These are phyloP conservation scores for Pelargonium cotyledonis DNA, from an alignment of 441 rosid genomes.

Conservation along the genomic window DNA sequence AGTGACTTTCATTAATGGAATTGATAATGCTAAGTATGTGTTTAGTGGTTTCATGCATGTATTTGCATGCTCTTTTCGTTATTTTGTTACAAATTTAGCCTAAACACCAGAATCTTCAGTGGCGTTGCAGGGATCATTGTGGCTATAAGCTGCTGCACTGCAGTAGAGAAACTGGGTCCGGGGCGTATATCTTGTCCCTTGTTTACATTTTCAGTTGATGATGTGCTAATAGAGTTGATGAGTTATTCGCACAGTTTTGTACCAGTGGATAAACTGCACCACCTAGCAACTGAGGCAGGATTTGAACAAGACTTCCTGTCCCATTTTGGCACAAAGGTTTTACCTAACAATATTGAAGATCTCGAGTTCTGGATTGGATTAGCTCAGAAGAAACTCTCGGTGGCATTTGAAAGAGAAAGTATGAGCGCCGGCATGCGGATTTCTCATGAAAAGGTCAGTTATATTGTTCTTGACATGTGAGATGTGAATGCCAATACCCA, in stretches of 20 bases:
- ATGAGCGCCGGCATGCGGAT: conserved; percentile 18
- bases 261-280: conserved; percentile 47
- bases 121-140: conserved; percentile 68
- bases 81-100: conserved; percentile 15
- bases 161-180: conserved; percentile 44
- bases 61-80: conserved; percentile 9
- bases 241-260: conserved; percentile 43
- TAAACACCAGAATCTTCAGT: conserved; percentile 39
- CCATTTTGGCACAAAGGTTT: conserved; percentile 50
- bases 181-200: conserved; percentile 35
- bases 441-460: conserved; percentile 34
- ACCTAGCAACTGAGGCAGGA: conserved; percentile 55
- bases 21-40: neutral
- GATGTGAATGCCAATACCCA: too few species aligned
- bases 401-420: conserved; percentile 41
- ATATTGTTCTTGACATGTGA: neutral
- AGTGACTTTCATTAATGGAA: neutral
- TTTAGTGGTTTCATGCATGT: conserved; percentile 2
- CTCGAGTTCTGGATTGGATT: conserved; percentile 69
- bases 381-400: conserved; percentile 52
- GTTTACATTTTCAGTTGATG: conserved; percentile 33
- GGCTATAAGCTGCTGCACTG: conserved; percentile 58
- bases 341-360: conserved; percentile 46
- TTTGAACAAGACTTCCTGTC: conserved; percentile 50
- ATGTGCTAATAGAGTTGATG: conserved; percentile 44